phyloP scores from a whole-genome alignment of 164 flowering plant species.

The Santalum album region DNA sequence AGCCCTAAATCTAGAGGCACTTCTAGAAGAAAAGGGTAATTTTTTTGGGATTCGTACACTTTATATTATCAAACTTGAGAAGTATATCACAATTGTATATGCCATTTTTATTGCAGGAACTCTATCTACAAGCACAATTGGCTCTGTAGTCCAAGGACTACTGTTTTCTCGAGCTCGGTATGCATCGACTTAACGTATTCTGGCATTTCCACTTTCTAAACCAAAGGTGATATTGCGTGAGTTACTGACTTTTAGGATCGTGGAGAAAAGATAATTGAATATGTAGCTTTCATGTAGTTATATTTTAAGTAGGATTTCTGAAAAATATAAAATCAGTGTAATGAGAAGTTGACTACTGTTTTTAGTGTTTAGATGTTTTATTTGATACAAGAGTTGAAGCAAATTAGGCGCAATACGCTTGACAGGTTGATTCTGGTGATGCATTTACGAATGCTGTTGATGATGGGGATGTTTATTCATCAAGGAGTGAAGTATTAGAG shows the following conservation, averaged over 20 bases:
- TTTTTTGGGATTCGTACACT: background rate
- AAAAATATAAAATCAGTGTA: too few relatives aligned
- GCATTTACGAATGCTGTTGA: slow-evolving; percentile 13
- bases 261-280: too few relatives aligned
- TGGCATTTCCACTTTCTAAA: background rate
- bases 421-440: slow-evolving; percentile 35
- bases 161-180: slow-evolving; percentile 27
- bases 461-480: slow-evolving; percentile 17
- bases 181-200: background rate
- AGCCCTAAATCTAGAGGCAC: slow-evolving; percentile 11
- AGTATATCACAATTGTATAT: background rate
- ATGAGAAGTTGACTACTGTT: too few relatives aligned
- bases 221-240: background rate
- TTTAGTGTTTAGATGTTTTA: background rate
- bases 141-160: slow-evolving; percentile 8
- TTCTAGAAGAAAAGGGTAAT: slow-evolving; percentile 15
- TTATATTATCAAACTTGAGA: background rate
- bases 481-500: slow-evolving; percentile 16
- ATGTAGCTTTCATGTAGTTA: too few relatives aligned
- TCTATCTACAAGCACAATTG: slow-evolving; percentile 3
- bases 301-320: too few relatives aligned
- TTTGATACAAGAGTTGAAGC: background rate
- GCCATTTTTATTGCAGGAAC: slow-evolving; percentile 20
- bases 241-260: too few relatives aligned
- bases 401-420: background rate